These are phyloP conservation scores for Bidens hawaiensis DNA, from an alignment of 140 eudicot species.

Conservation along the genomic window DNA sequence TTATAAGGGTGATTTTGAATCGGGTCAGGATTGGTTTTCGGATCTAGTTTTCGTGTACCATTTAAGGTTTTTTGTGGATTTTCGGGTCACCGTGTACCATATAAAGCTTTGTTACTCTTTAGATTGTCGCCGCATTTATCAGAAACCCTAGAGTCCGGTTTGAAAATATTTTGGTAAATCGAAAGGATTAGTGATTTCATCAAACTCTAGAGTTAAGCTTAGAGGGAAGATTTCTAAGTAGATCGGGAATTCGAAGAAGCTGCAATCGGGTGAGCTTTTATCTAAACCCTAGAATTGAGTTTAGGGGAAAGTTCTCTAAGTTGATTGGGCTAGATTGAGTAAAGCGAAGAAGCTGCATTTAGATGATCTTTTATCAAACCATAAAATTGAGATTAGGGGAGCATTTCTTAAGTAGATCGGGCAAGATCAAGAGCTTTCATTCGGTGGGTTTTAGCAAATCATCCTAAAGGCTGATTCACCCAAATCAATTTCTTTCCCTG, in stretches of 20 bases:
- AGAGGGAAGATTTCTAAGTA: too few species aligned
- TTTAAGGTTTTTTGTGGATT: neutral
- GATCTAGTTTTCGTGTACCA: too few species aligned
- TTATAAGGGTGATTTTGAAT: neutral
- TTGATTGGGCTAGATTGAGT: neutral
- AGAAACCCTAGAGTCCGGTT: too few species aligned
- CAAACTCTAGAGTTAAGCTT: too few species aligned
- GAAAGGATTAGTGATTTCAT: neutral
- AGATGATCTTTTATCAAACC: neutral
- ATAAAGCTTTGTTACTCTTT: neutral
- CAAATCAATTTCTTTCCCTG: neutral
- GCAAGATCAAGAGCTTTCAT: neutral
- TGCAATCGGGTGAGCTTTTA: too few species aligned
- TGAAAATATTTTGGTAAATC: neutral
- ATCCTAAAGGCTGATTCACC: neutral
- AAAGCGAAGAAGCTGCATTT: slow-evolving; percentile 2
- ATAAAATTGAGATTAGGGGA: neutral
- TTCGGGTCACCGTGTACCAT: slow-evolving; percentile 3
- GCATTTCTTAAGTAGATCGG: neutral
- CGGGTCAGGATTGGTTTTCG: neutral
- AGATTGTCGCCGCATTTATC: too few species aligned
- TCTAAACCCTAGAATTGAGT: neutral
- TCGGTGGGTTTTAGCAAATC: neutral
- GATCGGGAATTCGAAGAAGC: too few species aligned
- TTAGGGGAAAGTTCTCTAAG: neutral